Evolutionary conservation across 2,329 filamentous ascomycete genomes (phyloP), one percentile per base, ranked within the genome.

Genomic region (Erysiphe neolycopersici): DNA sequence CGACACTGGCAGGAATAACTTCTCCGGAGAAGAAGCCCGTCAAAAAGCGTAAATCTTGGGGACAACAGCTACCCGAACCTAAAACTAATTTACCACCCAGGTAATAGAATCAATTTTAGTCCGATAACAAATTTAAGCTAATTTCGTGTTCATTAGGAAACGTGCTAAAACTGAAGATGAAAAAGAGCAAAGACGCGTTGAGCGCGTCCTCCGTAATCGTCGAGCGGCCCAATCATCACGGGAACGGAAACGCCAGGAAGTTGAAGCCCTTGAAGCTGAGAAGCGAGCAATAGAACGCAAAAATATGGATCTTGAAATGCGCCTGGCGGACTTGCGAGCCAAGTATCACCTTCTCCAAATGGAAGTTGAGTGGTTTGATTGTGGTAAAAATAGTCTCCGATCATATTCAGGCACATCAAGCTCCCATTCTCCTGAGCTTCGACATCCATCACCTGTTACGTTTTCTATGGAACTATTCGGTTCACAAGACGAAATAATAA

Each of bases 41-140:
- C 32, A 94, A 94, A 73, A 94, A 94, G 73, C 71, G 89, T 55
- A 98, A 95, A 65, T 95, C 89, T 41, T 98, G 89, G 89, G 89
- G 89, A 42, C 89, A 98, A 62, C 82, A 92, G 59, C 74, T 95
- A 36, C 89, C 89, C 16, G 82, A 91, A 57, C 89, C 89, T 38
- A 95, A 94, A 70, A 95, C 89, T 30, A 91, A 87, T 57, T 73
- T 95, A 8, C 87, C 87, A 47, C 87, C 87, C 35, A 77, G 85
- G 78, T 81, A 72, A 56, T 64, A 35, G 4, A 8, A n/a, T 17
- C 12, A 13, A n/a, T n/a, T 6, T 26, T n/a, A 2, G 6, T 2
- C 13, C 38, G n/a, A 22, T 5, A 13, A 44, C 8, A 22, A 16
- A 31, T 47, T 13, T 41, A 40, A 32, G 43, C 35, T 37, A 42